phyloP scores from a whole-genome alignment of 306 rosid genomes.

The Quillaja saponaria region DNA sequence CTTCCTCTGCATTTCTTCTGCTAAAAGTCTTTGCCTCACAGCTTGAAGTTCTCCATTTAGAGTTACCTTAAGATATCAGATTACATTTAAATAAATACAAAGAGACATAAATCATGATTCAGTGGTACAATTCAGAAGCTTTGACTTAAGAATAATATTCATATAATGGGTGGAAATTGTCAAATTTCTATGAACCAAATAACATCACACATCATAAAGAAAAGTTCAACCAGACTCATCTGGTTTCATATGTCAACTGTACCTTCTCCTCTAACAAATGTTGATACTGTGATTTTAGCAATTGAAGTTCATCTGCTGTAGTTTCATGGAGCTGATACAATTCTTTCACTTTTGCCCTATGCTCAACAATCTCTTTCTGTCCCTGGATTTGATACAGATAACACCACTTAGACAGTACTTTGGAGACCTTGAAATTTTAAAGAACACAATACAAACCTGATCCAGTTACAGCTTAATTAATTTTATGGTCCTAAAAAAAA shows the following conservation, averaged over 20 bases:
- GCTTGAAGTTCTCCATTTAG: conserved; percentile 48
- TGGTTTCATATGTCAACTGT: conserved; percentile 7
- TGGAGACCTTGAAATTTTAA: background rate
- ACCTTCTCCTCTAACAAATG: conserved; percentile 52
- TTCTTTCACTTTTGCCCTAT: too few species aligned
- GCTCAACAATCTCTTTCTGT: conserved; percentile 45
- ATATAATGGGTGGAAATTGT: background rate
- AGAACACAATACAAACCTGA: too few species aligned
- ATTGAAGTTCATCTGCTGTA: conserved; percentile 44
- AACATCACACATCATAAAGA: background rate
- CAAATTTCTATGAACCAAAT: background rate
- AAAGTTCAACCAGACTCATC: background rate
- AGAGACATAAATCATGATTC: conserved; percentile 3
- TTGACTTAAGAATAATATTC: conserved; percentile 3
- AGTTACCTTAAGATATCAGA: conserved; percentile 35
- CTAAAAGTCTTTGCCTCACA: conserved; percentile 40
- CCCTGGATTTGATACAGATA: conserved; percentile 31
- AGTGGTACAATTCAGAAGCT: conserved; percentile 7
- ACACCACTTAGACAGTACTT: background rate
- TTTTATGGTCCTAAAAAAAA: too few species aligned
- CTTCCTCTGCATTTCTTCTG: conserved; percentile 59
- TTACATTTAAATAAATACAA: background rate
- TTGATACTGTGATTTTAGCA: conserved; percentile 43
- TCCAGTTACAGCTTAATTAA: too few species aligned
- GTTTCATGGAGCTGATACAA: conserved; percentile 31